Evolutionary conservation across 2,329 filamentous ascomycete genomes (phyloP).

Genomic region (Rutstroemia sp.): DNA sequence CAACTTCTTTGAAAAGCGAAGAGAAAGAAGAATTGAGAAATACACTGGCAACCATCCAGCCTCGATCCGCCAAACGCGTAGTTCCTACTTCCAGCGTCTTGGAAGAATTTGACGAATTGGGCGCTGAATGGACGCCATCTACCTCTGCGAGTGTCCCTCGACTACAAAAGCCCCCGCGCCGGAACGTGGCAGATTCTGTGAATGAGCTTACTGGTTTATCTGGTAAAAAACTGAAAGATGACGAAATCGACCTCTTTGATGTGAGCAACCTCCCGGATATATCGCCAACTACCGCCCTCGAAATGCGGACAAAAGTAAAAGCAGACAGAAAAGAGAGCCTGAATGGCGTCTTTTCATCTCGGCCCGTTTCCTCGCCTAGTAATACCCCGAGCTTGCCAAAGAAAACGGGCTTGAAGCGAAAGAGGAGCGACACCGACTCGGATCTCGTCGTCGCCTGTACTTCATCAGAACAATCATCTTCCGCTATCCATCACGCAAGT

Average conservation of each 20-base stretch:
- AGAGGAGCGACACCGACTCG: background rate
- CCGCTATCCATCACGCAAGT: background rate
- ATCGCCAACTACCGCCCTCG: constrained; percentile 3
- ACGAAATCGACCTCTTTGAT: background rate
- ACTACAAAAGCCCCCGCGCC: background rate
- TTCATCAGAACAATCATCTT: constrained; percentile 2
- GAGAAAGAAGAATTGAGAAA: background rate
- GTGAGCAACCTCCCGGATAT: constrained; percentile 1
- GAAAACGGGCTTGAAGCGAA: background rate
- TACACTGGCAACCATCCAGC: no score
- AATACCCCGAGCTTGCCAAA: background rate
- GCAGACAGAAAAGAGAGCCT: background rate
- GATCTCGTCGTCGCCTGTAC: background rate
- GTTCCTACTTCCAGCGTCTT: background rate
- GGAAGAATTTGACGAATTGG: constrained; percentile 7
- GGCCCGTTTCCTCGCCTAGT: background rate
- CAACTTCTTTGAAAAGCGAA: background rate
- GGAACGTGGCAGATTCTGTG: background rate
- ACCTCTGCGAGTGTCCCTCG: background rate
- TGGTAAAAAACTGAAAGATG: background rate
- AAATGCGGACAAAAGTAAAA: background rate
- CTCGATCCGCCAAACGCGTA: background rate
- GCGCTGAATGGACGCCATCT: background rate
- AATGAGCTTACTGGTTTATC: background rate
- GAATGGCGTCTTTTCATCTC: background rate